Base-by-base conservation (phyloP, 108 stramenopile genomes). In the Cyclostephanos invisitatus region DNA sequence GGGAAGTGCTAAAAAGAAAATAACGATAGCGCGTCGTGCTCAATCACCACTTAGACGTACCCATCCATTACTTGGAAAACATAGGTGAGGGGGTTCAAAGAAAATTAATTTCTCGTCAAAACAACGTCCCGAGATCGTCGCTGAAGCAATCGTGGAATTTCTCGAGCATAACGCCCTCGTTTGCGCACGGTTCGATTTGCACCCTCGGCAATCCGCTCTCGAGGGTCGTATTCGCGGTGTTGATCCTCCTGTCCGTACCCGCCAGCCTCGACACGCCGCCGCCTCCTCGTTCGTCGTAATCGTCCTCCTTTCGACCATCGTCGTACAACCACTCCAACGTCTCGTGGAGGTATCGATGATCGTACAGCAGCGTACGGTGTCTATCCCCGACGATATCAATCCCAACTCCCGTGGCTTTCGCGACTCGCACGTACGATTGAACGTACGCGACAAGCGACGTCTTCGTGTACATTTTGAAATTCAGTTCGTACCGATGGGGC, bases 131-230 rank as follows among this genome's bases (percentile, higher is more conserved):
- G 10, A 63, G 62, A 9, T 4, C 22, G 24, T 65, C 46, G 38
- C 56, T 59, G 28, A 70, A 70, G 37, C 68, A 70, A 0, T 37
- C 58, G 59, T 70, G 68, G 46, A 70, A 70, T 21, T 46, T 70
- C 17, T 59, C 37, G 6, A 58, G 2, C 5, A 70, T 59, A 4
- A 3, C 24, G 0, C 22, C 44, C 21, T 57, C 55, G 38, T 58
- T 37, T 14, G 44, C 47, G 59, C 68, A 70, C 1, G 57, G 28
- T n/a, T 29, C 68, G 10, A 11, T 8, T 11, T 9, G 40, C 8
- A 42, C 40, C 40, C 40, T 42, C 1, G 40, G 40, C 40, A 8
- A 11, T 4, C 40, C 40, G 40, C 40, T 42, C 40, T 42, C 40
- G 10, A 42, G 8, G 11, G 55, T 58, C 5, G 10, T 17, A 6